Evolutionary conservation across 2,329 filamentous ascomycete genomes (phyloP), one percentile per base, ranked within the genome.

Genomic region (Sclerotinia glacialis): DNA sequence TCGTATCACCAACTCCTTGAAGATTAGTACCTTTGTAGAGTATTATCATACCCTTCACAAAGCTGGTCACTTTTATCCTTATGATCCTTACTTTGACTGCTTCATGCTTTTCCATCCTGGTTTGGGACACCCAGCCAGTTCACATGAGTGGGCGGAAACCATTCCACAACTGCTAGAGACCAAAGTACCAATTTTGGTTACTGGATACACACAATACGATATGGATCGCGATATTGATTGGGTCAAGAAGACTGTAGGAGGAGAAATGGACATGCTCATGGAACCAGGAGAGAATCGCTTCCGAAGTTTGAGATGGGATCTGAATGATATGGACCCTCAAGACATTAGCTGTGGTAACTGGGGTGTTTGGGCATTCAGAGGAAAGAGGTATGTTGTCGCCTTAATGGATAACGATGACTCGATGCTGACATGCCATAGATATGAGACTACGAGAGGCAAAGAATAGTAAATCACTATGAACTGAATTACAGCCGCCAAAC

Each of bases 51-150:
- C 92, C 2, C 86, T 99, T 72, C 94, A 99, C 80, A 87, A 93
- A 77, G 91, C 94, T 0, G 90, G 92, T 58, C 86, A 93, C 76
- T 99, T 98, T 80, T 87, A 91, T 67, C 95, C 96, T 0, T 97
- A 96, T 76, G 95, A 99, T 76, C 95, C 95, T 0, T 99, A 99
- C 80, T 97, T 99, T 78, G 95, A 99, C 81, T 95, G 91, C 78
- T 97, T 99, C 76, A 88, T 99, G 74, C 85, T 97, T 62, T 99
- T 98, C 83, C 96, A 99, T 76, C 96, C 96, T 0, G 96, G 96
- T 11, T 85, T 99, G 23, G 96, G 95, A 16, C 95, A 99, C 78
- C 93, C 96, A 0, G 92, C 93, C 18, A 94, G 90, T 75, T 91
- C 91, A 63, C 91, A 96, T 74, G 95, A 99, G 78, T 99, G 96